These are phyloP conservation scores for Sugiyamaella valdiviana DNA, from an alignment of 805 yeast genomes.

Conservation along the genomic window DNA sequence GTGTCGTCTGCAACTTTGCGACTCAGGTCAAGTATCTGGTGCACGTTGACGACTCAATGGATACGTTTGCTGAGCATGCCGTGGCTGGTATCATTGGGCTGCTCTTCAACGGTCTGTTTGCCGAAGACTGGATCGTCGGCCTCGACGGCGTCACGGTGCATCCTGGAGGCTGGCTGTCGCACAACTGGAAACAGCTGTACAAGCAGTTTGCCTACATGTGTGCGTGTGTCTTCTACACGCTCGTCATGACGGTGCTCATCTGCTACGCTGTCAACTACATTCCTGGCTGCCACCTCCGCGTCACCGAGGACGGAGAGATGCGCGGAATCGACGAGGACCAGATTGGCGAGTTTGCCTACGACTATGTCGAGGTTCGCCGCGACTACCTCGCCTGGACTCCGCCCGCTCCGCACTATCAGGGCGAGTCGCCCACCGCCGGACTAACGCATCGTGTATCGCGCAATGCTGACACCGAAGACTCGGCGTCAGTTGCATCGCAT, in stretches of 20 bases:
- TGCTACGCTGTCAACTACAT: slow-evolving; percentile 68
- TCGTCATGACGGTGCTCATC: slow-evolving; percentile 68
- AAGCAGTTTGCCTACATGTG: slow-evolving; percentile 78
- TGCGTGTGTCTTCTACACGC: slow-evolving; percentile 70
- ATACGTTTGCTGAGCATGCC: slow-evolving; percentile 98
- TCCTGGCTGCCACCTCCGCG: slow-evolving; percentile 78
- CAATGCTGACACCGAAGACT: not conserved
- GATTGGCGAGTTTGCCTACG: slow-evolving; percentile 98
- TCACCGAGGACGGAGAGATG: slow-evolving; percentile 78
- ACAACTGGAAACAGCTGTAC: slow-evolving; percentile 86
- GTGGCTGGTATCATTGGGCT: slow-evolving; percentile 90
- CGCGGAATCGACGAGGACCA: slow-evolving; percentile 93
- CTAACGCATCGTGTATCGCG: not conserved
- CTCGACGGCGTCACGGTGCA: slow-evolving; percentile 82
- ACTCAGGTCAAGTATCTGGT: slow-evolving; percentile 79
- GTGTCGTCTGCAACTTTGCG: slow-evolving; percentile 79
- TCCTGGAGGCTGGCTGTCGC: slow-evolving; percentile 87
- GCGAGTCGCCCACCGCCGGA: not conserved
- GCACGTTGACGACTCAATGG: slow-evolving; percentile 85
- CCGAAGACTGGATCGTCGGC: slow-evolving; percentile 80
- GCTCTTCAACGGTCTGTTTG: slow-evolving; percentile 79
- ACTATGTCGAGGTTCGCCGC: slow-evolving; percentile 92
- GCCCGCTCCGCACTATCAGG: slow-evolving; percentile 20
- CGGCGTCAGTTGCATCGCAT: not conserved
- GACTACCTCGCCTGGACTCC: slow-evolving; percentile 52